Conservation (phyloP, 495 filamentous ascomycete species). For the Tuber magnatum region DNA sequence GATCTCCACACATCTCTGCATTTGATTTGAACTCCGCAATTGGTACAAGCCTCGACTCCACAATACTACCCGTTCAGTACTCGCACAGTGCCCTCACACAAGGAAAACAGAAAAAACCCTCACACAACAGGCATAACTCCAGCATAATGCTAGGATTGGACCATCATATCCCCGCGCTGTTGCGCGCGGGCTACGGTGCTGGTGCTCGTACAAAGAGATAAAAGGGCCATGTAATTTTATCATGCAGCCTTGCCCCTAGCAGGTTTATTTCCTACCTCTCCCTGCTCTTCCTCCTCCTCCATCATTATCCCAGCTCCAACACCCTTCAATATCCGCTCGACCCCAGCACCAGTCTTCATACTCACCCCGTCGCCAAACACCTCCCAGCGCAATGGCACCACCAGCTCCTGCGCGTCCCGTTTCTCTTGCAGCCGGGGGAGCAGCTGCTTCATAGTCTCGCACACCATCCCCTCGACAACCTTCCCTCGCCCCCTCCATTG, state of each 20-base stretch:
- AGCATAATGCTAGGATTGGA: neutral
- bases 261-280: neutral
- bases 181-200: neutral
- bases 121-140: neutral
- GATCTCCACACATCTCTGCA: neutral
- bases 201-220: neutral
- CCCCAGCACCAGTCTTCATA: conserved; percentile 33
- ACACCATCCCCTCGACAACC: conserved; percentile 24
- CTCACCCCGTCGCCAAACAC: conserved; percentile 31
- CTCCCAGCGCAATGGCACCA: conserved; percentile 17
- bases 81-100: neutral
- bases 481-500: neutral
- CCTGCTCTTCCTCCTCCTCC: conserved; percentile 2
- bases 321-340: conserved; percentile 29
- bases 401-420: conserved; percentile 7
- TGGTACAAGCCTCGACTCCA: neutral
- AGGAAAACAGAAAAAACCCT: neutral
- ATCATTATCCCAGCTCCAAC: conserved; percentile 11
- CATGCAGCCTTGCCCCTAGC: neutral
- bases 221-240: neutral
- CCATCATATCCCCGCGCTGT: neutral
- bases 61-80: neutral
- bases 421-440: conserved; percentile 6
- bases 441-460: conserved; percentile 22
- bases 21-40: neutral